phyloP scores from a whole-genome alignment of 129 eudicot genomes.

The Helichrysum umbraculigerum region DNA sequence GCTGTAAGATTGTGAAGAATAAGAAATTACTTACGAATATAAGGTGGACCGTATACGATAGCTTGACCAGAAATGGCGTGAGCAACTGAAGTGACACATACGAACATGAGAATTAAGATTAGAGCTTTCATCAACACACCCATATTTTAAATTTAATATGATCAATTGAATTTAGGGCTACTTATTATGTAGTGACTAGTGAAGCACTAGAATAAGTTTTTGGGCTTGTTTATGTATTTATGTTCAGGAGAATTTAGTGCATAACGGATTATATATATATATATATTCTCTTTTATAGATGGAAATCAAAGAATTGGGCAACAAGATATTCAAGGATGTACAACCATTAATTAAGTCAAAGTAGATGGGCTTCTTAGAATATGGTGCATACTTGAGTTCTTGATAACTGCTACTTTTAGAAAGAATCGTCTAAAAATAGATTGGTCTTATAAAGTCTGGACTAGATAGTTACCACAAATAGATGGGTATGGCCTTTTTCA shows the following conservation, averaged over 20 bases:
- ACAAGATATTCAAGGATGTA: neutral
- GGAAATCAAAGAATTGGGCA: neutral
- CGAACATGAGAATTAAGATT: conserved; percentile 20
- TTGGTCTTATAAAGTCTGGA: too few relatives aligned
- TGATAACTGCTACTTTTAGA: neutral
- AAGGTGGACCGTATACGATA: conserved; percentile 33
- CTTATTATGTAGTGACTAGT: neutral
- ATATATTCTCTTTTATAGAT: conserved; percentile 5
- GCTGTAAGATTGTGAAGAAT: neutral
- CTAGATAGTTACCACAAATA: too few relatives aligned
- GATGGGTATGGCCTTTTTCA: too few relatives aligned
- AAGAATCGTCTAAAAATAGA: neutral
- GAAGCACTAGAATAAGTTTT: neutral
- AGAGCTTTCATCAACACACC: conserved; percentile 18
- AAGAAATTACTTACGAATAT: conserved; percentile 36
- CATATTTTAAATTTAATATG: conserved; percentile 15
- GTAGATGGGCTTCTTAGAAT: conserved; percentile 4
- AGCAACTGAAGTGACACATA: conserved; percentile 21
- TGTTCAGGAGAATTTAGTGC: neutral
- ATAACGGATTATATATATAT: neutral
- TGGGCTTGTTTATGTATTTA: neutral
- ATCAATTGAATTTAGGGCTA: neutral
- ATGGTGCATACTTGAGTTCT: neutral
- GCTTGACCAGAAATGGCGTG: conserved; percentile 38
- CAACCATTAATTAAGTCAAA: conserved; percentile 12